Evolutionary conservation across 768 basidiomycete species (phyloP), one percentile per base, ranked within the genome.

Genomic region (Boletus tomentosulus): DNA sequence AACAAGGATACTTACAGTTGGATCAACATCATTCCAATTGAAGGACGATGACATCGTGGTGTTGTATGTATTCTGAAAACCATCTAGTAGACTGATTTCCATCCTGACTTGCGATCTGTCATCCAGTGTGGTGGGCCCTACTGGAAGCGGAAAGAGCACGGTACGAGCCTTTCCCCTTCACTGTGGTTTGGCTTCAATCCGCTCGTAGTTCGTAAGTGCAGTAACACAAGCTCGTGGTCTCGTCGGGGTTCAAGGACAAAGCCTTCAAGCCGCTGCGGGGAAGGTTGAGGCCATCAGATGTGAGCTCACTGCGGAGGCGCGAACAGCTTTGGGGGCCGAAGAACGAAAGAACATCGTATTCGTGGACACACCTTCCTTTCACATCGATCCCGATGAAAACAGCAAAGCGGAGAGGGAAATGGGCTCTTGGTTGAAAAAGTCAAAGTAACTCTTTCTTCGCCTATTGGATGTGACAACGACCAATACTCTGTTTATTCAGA

Each of bases 331-430:
- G 16, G 4, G 25, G 0, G 22, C 5, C 4, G 8, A 19, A 9
- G 9, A 0, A 5, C 39, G 47, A 19, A 55, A 39, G 2, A 13
- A 43, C 31, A 59, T 64, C 8, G 65, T 66, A 16, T 60, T 66
- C 13, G 56, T 66, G 1, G 62, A 66, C 53, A 64, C 51, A 0
- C 65, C 65, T 15, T 64, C 60, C 31, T 59, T 64, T 28, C 35
- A 27, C 25, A 34, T 49, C 3, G 53, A 13, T 6, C 3, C 15
- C 6, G 16, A n/a, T 5, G 16, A 37, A 22, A 46, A 41, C n/a
- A 45, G 42, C 25, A 4, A 1, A 30, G 55, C 49, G 13, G 50
- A 56, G 13, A 41, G 1, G 2, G 11, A 48, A 15, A 57, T 30
- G 46, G 10, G 3, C 0, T 22, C 3, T 13, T 65, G 61, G 64